These are phyloP conservation scores for Passalora sequoiae DNA, from an alignment of 2,329 filamentous ascomycete species.

Conservation along the genomic window DNA sequence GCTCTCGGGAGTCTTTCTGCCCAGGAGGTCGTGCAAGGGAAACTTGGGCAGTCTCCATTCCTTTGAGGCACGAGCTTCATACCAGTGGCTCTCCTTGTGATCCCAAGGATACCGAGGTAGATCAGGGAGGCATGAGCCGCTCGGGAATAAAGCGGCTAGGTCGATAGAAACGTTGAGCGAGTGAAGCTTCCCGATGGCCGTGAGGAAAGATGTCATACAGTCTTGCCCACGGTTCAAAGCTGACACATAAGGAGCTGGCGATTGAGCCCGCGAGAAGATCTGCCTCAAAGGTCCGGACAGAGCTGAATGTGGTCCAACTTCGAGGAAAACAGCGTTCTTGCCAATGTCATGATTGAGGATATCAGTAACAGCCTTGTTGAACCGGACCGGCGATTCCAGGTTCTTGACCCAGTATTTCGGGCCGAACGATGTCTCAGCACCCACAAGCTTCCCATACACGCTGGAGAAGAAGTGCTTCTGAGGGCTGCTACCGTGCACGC, in stretches of 20 bases:
- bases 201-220: too few relatives aligned
- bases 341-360: neutral
- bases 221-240: too few relatives aligned
- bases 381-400: conserved; percentile 10
- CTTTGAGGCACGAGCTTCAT: conserved; percentile 7
- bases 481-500: too few relatives aligned
- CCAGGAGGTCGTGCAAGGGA: conserved; percentile 13
- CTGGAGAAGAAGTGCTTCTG: conserved; percentile 9
- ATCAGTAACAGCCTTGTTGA: conserved; percentile 7
- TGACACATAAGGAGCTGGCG: conserved; percentile 5
- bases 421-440: neutral
- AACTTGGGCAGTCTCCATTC: conserved; percentile 9
- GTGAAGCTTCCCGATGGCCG: conserved; percentile 6
- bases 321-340: conserved; percentile 3
- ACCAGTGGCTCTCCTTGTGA: conserved; percentile 12
- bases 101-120: conserved; percentile 16
- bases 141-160: neutral
- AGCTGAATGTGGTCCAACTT: conserved; percentile 13
- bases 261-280: conserved; percentile 3
- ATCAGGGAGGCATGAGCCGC: conserved; percentile 8
- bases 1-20: conserved; percentile 11
- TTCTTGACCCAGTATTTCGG: conserved; percentile 11
- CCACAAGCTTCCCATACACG: conserved; percentile 3
- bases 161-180: too few relatives aligned
- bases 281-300: conserved; percentile 1